These are phyloP conservation scores for Tetragonia tetragonoides DNA, from an alignment of 148 eudicot species.

Conservation along the genomic window DNA sequence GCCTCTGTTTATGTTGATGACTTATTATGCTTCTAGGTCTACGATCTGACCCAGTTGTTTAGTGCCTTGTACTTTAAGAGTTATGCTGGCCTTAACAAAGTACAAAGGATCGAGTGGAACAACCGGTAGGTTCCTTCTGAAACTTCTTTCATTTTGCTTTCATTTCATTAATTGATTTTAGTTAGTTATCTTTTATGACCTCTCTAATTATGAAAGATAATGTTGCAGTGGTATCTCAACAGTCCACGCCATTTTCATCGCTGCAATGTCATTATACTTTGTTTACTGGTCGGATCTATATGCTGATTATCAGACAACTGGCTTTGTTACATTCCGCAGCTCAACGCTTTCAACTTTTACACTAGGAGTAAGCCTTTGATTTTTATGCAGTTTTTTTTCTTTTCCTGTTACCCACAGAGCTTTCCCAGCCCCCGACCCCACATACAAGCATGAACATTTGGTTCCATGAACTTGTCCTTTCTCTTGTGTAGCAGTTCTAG, in stretches of 20 bases:
- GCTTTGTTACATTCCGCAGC: constrained; percentile 61
- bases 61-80: constrained; percentile 72
- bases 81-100: constrained; percentile 67
- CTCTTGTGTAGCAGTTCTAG: background rate
- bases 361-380: constrained; percentile 67
- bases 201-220: constrained; percentile 10
- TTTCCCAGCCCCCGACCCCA: background rate
- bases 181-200: background rate
- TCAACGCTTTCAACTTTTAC: constrained; percentile 81
- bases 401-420: background rate
- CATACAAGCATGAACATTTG: background rate
- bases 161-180: background rate
- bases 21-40: constrained; percentile 45
- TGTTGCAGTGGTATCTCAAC: constrained; percentile 78
- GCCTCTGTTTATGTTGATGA: constrained; percentile 5
- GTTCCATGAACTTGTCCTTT: background rate
- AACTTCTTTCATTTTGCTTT: background rate
- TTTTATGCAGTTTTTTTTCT: constrained; percentile 2
- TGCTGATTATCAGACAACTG: constrained; percentile 52
- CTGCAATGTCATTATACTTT: constrained; percentile 78
- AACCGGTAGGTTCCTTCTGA: constrained; percentile 54
- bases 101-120: constrained; percentile 87
- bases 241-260: constrained; percentile 85
- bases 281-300: constrained; percentile 94
- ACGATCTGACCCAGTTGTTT: constrained; percentile 69